Evolutionary conservation across 345 rosid genomes (phyloP), one percentile per base, ranked within the genome.

Genomic region (Eucalyptus regnans): DNA sequence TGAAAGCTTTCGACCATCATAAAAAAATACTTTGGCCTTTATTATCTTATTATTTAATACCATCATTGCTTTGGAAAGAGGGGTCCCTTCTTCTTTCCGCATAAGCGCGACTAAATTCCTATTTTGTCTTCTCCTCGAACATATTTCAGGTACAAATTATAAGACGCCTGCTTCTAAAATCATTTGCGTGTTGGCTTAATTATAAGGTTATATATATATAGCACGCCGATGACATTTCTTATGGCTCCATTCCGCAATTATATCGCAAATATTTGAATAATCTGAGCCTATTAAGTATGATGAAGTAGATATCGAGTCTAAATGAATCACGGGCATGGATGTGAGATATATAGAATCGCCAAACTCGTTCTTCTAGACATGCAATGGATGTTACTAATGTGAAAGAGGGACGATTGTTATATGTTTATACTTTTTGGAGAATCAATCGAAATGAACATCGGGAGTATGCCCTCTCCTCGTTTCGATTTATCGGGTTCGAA

Each of bases 171-270:
- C 68, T 60, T 60, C 31, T 27, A 12, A 27, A 27, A 27, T 60
- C 14, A 29, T 25, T 10, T 60, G n/a, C 7, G 7, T 60, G n/a
- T 27, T 60, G 31, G 31, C 31, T 60, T 27, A 60, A 60, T 60
- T 11, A 27, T 60, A 12, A 60, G 66, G 31, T 12, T 27, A 56
- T 56, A 56, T 56, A 56, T 56, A 56, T 9, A 56, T 60, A 60
- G 66, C 66, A 27, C 13, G 16, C 31, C 8, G 2, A 27, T 25
- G 66, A 27, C 66, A 27, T 27, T 27, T 15, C 14, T 60, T 27
- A 1, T 5, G 66, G 66, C n/a, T 60, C 31, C 0, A 0, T 60
- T 60, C 66, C 0, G 1, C 15, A 6, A 12, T 11, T 60, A 60
- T 60, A 60, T 60, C 8, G 1, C 62, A 9, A 56, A 56, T 23